Conservation (phyloP, 2,329 filamentous ascomycete genomes). For the Byssoonygena ceratinophila region DNA sequence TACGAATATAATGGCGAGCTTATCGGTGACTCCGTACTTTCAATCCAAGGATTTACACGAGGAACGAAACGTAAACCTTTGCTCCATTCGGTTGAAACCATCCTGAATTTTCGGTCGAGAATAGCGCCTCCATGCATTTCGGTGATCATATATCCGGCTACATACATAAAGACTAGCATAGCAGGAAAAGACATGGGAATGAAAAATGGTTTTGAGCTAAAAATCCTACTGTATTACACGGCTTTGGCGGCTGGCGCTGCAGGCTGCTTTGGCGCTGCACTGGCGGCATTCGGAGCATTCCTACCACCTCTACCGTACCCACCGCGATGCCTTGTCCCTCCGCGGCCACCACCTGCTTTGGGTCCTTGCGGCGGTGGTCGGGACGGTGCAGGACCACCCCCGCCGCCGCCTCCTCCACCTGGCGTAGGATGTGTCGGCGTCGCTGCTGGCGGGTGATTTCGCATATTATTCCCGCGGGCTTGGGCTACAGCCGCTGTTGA, state of each 20-base stretch:
- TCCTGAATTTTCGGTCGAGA: too few species aligned
- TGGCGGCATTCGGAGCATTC: not conserved
- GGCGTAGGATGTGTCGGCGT: not conserved
- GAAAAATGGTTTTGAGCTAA: too few species aligned
- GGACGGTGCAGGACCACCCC: not conserved
- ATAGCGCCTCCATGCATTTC: too few species aligned
- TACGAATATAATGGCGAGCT: too few species aligned
- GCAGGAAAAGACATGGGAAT: too few species aligned
- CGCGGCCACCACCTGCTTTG: conserved; percentile 3
- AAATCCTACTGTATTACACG: not conserved
- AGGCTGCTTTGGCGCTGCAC: not conserved
- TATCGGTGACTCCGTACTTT: too few species aligned
- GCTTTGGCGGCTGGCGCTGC: not conserved
- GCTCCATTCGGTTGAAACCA: too few species aligned
- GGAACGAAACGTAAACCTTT: too few species aligned
- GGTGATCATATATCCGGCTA: too few species aligned
- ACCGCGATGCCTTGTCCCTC: conserved; percentile 5
- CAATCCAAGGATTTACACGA: too few species aligned
- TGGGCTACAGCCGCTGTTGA: conserved; percentile 13
- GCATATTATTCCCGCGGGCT: conserved; percentile 11
- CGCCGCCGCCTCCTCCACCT: too few species aligned
- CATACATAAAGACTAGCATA: too few species aligned
- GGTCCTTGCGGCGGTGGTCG: conserved; percentile 8
- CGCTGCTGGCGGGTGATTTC: conserved; percentile 7
- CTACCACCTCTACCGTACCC: conserved; percentile 4